phyloP scores from a whole-genome alignment of 2,329 filamentous ascomycete species.

The Verticillium dahliae region DNA sequence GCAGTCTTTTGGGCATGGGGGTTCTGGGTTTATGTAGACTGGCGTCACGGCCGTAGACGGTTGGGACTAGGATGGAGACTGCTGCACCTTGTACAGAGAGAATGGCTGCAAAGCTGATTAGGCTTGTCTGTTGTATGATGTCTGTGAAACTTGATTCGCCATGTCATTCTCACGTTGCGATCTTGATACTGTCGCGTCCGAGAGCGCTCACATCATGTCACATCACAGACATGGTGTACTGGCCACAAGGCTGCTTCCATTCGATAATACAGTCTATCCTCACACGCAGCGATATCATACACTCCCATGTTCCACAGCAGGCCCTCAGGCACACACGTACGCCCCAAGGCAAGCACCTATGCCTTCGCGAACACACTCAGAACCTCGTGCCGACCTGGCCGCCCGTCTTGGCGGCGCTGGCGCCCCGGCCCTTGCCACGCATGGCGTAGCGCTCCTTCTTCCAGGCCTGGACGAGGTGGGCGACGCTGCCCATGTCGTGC shows the following conservation, averaged over 20 bases:
- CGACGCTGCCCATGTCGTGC: constrained; percentile 82
- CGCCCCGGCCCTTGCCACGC: constrained; percentile 14
- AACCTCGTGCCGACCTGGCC: constrained; percentile 6
- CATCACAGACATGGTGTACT: not conserved
- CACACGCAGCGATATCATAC: constrained; percentile 20
- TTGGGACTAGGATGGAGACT: not conserved
- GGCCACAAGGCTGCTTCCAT: not conserved
- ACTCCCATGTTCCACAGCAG: not conserved
- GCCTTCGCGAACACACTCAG: not conserved
- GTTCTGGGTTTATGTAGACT: not conserved
- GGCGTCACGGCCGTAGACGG: not conserved
- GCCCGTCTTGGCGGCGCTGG: not conserved
- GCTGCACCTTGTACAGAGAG: not conserved
- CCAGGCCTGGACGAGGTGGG: constrained; percentile 61
- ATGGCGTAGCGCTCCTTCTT: constrained; percentile 37
- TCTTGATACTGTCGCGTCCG: no score
- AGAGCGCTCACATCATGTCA: not conserved
- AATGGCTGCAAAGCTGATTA: not conserved
- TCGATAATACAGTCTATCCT: constrained; percentile 5
- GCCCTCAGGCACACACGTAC: no score
- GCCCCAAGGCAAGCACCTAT: no score
- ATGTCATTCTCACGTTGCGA: no score
- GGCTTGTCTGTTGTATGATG: not conserved
- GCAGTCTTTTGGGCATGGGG: no score
- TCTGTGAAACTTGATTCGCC: not conserved